Base-by-base conservation (phyloP, 441 rosid species). In the Euphorbia neoarborescens region DNA sequence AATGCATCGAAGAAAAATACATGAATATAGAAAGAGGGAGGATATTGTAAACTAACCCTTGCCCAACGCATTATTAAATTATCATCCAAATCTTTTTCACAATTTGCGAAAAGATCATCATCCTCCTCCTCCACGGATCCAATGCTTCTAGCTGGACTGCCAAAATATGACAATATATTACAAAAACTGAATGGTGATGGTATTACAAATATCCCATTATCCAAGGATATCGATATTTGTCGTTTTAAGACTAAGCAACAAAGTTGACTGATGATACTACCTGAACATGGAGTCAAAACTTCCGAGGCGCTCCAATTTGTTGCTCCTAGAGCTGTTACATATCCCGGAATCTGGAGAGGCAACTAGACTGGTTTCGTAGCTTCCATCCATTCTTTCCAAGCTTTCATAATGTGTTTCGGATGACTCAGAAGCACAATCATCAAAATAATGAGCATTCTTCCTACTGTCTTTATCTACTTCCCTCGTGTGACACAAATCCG, bases 81-180 rank as follows among this genome's bases (percentile, higher is more conserved):
- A 81, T 84, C 90, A 59, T 87, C 89, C 51, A 86, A 83, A 75
- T 87, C 89, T 59, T 74, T 89, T 74, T 81, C 89, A 44, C 72
- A 51, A 76, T 80, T 85, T 1, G 90, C 14, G 72, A 83, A 81
- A 44, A 79, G 71, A 38, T 84, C 88, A 27, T 91, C 90, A 40
- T 86, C 91, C 64, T 83, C 87, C 62, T 89, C 87, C 62, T 89
- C 98, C 68, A 89, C 94, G 15, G 89, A 87, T 67, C 70, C 73
- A 72, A 81, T 73, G 80, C 91, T 90, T 88, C 84, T 89, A 82
- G 81, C 92, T 89, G 98, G 86, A 85, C 99, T 94, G 99, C 89
- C 94, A 88, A 83, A 61, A 83, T 76, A 83, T 74, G 84, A 81
- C 56, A 73, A 72, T 66, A 75, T 68, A 81, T 82, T 68, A 78